Percentiles rank a stretch among this genome's conserved stretches.
These are phyloP conservation scores for Talaromyces amestolkiae DNA, from an alignment of 2,329 filamentous ascomycete species.

Conservation along the genomic window DNA sequence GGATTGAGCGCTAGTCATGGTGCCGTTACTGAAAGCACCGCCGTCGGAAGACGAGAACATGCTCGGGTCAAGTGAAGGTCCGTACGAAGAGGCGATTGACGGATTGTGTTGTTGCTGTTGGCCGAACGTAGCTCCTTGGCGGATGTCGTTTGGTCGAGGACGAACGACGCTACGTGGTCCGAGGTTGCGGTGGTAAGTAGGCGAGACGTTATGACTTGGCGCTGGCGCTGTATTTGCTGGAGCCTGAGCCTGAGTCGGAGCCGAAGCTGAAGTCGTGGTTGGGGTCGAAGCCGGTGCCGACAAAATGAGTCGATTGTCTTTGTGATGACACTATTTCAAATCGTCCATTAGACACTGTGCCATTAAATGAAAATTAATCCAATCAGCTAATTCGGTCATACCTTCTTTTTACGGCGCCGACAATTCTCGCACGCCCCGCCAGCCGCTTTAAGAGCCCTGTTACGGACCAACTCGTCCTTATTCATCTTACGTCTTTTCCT, in stretches of 20 bases:
- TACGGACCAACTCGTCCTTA: not conserved
- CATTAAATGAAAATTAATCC: not conserved
- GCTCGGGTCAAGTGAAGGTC: not conserved
- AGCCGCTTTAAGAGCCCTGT: conserved; percentile 2
- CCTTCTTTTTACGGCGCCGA: conserved; percentile 12
- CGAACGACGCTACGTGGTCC: too few relatives aligned
- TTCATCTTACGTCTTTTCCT: conserved; percentile 1
- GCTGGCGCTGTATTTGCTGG: not conserved
- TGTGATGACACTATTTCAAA: conserved; percentile 4
- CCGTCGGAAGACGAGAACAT: not conserved
- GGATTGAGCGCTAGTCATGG: not conserved
- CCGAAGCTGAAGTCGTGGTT: not conserved
- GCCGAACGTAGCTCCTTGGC: too few relatives aligned
- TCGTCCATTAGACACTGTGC: not conserved
- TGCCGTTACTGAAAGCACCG: not conserved
- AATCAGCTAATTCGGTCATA: not conserved
- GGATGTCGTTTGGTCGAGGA: too few relatives aligned
- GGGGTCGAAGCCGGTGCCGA: not conserved
- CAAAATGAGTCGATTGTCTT: not conserved
- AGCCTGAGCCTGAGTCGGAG: too few relatives aligned
- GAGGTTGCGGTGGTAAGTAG: not conserved
- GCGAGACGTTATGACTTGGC: not conserved
- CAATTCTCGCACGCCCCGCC: conserved; percentile 13
- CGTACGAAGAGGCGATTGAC: not conserved
- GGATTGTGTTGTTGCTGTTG: not conserved